These are phyloP conservation scores for Aechmea fasciata DNA, from an alignment of 176 grass and related monocot genomes.

Conservation along the genomic window DNA sequence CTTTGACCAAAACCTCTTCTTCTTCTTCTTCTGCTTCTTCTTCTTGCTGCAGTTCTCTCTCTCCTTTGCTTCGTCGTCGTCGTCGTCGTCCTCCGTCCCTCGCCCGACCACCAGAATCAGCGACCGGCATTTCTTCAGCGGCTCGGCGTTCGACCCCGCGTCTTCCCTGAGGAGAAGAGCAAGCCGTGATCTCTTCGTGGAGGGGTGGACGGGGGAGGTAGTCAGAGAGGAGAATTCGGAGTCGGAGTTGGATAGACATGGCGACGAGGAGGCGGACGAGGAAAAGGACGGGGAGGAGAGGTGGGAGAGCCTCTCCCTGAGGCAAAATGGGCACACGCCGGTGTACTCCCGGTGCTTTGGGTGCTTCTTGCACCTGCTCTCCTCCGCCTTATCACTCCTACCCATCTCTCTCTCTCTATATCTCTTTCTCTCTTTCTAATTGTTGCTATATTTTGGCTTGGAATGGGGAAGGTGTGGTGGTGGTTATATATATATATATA, in stretches of 20 bases:
- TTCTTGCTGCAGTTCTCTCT: constrained; percentile 1
- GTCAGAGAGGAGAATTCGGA: constrained; percentile 33
- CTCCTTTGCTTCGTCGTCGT: constrained; percentile 16
- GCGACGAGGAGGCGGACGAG: constrained; percentile 39
- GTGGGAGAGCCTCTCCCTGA: constrained; percentile 53
- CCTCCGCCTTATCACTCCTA: constrained; percentile 10
- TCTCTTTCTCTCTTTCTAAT: constrained; percentile 7
- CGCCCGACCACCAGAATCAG: constrained; percentile 22
- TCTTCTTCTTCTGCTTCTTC: constrained; percentile 31
- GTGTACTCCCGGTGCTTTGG: constrained; percentile 32
- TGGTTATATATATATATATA: too few species aligned
- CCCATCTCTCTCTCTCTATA: constrained; percentile 12
- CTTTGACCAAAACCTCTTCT: constrained; percentile 54
- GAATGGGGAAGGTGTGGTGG: background rate
- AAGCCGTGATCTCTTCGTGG: background rate
- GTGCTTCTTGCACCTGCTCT: constrained; percentile 50
- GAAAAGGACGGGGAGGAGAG: constrained; percentile 28
- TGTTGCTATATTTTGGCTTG: constrained; percentile 5
- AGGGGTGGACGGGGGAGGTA: constrained; percentile 20
- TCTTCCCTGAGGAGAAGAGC: constrained; percentile 22
- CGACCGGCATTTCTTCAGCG: constrained; percentile 34
- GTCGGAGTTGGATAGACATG: constrained; percentile 5
- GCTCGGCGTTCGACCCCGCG: constrained; percentile 20
- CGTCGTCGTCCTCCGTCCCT: constrained; percentile 31
- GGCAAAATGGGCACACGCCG: constrained; percentile 69